phyloP scores from a whole-genome alignment of 225 moss, liverwort and hornwort genomes.

The Climacium dendroides region DNA sequence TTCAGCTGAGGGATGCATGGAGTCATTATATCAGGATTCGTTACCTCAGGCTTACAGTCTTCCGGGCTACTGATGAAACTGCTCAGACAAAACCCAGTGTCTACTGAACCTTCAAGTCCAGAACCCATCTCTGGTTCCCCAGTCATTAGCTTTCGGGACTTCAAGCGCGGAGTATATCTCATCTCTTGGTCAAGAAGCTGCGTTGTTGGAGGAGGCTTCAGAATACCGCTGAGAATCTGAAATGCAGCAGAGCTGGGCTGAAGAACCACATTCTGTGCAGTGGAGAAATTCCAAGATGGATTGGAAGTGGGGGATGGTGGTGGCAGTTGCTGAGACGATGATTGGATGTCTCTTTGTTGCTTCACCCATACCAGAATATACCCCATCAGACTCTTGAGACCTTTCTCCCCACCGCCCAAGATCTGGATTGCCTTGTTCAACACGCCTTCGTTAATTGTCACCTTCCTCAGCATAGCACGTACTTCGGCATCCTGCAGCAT shows the following conservation, averaged over 20 bases:
- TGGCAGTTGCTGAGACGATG: not conserved
- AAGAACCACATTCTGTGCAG: not conserved
- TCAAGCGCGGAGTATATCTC: slow-evolving; percentile 15
- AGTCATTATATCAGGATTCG: not conserved
- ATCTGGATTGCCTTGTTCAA: slow-evolving; percentile 26
- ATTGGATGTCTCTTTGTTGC: slow-evolving; percentile 1
- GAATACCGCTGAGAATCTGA: not conserved
- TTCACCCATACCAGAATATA: slow-evolving; percentile 37
- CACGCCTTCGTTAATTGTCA: slow-evolving; percentile 22
- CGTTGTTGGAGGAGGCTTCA: not conserved
- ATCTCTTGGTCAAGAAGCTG: not conserved
- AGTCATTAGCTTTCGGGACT: slow-evolving; percentile 32
- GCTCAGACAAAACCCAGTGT: slow-evolving; percentile 5
- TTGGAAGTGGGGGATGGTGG: not conserved
- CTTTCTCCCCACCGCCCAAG: slow-evolving; percentile 38
- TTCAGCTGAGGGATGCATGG: slow-evolving; percentile 3
- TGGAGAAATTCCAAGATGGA: not conserved
- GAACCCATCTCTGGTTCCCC: not conserved
- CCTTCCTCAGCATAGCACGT: slow-evolving; percentile 39
- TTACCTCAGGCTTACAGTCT: not conserved
- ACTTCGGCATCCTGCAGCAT: slow-evolving; percentile 24
- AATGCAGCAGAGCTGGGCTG: not conserved
- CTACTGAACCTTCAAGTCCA: not conserved
- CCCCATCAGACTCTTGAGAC: slow-evolving; percentile 18
- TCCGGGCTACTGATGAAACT: slow-evolving; percentile 3